Percentiles rank a stretch among this genome's conserved stretches.
Evolutionary conservation across 2,329 filamentous ascomycete species (phyloP).

Genomic region (Aspergillus novoparasiticus): DNA sequence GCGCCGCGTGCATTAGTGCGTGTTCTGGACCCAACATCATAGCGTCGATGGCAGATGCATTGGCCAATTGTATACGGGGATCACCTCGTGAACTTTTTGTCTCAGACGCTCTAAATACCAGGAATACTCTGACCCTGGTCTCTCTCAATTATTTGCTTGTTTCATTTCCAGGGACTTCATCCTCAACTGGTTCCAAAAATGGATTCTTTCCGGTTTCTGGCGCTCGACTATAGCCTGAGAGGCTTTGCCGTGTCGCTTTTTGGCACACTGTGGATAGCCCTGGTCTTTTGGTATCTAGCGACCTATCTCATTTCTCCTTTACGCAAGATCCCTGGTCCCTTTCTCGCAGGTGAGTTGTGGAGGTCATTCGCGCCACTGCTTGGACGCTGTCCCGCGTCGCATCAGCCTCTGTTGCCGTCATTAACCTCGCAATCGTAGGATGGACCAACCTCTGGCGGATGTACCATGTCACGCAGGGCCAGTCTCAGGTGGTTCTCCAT

Average conservation of each 20-base stretch:
- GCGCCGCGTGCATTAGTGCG: background rate
- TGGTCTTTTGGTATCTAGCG: constrained; percentile 21
- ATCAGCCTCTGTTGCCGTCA: background rate
- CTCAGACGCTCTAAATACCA: background rate
- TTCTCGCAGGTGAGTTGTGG: constrained; percentile 21
- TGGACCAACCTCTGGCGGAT: constrained; percentile 45
- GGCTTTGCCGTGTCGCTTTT: background rate
- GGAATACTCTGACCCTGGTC: background rate
- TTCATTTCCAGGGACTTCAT: background rate
- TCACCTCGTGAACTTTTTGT: background rate
- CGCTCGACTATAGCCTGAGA: background rate
- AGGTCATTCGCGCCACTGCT: background rate
- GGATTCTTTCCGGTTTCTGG: background rate
- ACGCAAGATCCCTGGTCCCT: constrained; percentile 22
- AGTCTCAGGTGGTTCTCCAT: constrained; percentile 32
- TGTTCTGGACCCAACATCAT: background rate
- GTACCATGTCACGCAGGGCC: constrained; percentile 26
- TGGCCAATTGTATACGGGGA: background rate
- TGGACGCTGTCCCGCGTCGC: background rate
- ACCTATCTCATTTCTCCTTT: constrained; percentile 22
- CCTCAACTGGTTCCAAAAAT: background rate
- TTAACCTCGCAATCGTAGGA: constrained; percentile 12
- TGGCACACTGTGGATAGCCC: constrained; percentile 2
- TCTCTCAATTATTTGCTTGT: background rate
- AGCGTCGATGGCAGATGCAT: background rate